Conservation (phyloP, 257 asterid genomes). For the Salvia hispanica region DNA sequence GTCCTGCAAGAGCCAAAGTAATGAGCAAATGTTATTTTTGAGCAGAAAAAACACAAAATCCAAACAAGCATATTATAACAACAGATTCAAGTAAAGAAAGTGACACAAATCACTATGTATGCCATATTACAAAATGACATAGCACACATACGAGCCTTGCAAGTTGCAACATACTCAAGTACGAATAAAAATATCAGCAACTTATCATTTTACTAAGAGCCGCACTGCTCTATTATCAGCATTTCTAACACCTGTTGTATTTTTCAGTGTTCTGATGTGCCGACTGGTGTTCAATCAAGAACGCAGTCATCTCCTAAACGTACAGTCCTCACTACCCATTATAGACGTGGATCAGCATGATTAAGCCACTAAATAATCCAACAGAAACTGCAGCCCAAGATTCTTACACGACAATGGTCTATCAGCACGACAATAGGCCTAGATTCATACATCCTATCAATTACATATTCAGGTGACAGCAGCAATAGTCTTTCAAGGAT, state of each 20-base stretch:
- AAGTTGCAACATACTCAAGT: too few relatives aligned
- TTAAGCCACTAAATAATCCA: neutral
- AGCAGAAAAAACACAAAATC: conserved; percentile 23
- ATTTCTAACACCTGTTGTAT: neutral
- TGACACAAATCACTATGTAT: conserved; percentile 22
- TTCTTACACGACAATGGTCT: too few relatives aligned
- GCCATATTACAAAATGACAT: neutral
- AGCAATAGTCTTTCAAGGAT: neutral
- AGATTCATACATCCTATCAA: neutral
- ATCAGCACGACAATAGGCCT: too few relatives aligned
- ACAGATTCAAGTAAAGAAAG: conserved; percentile 13
- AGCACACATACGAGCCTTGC: neutral
- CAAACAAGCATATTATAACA: conserved; percentile 2
- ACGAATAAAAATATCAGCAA: too few relatives aligned
- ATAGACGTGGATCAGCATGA: conserved; percentile 4
- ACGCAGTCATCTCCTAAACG: neutral
- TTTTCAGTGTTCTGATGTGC: neutral
- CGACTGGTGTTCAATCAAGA: neutral
- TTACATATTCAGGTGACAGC: conserved; percentile 4
- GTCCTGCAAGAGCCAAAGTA: conserved; percentile 57
- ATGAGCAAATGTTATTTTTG: conserved; percentile 30
- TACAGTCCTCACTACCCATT: neutral
- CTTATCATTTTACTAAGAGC: neutral
- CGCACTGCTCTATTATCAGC: neutral
- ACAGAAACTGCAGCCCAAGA: neutral